Evolutionary conservation across 164 flowering plant genomes (phyloP), one percentile per base, ranked within the genome.

Genomic region (Stephania yunnanensis): DNA sequence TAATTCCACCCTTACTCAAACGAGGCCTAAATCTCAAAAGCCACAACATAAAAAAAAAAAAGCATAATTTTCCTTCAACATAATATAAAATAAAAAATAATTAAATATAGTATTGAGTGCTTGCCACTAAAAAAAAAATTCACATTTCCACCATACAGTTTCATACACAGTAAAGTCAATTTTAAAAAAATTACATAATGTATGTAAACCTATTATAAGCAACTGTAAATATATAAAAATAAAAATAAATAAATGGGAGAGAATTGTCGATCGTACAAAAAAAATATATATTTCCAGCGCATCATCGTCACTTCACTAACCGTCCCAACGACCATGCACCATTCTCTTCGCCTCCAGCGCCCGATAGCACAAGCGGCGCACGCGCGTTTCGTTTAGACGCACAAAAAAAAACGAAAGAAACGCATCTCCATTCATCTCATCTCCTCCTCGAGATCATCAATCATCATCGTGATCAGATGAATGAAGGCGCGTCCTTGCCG

Each of bases 401-500:
- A 2, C 0, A 36, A 36, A 36, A 36, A 36, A 36, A 1, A 58
- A 20, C n/a, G 8, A 13, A 55, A 55, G 64, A 25, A 25, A 25
- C 25, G 19, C 15, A 5, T 20, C 19, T 10, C 19, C 64, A n/a
- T n/a, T n/a, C n/a, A 55, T 13, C 64, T 15, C 20, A 10, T 2
- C 15, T 2, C 20, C 64, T 20, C 42, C 3, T 36, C 3, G 42
- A 36, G 42, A 36, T 36, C 3, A 36, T 36, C 3, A 36, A 36
- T 36, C 42, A 4, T 36, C 42, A 36, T 36, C 3, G 4, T 53
- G 61, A n/a, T 71, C 75, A 71, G n/a, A 45, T 65, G 31, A 77
- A 77, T 3, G 70, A 25, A 10, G 75, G 79, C 63, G 30, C 80
- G 44, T 80, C 78, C 48, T 78, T 76, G 10, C 80, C 82, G 19